These are phyloP conservation scores for Climacium dendroides DNA, from an alignment of 225 moss, liverwort and hornwort genomes.

Conservation along the genomic window DNA sequence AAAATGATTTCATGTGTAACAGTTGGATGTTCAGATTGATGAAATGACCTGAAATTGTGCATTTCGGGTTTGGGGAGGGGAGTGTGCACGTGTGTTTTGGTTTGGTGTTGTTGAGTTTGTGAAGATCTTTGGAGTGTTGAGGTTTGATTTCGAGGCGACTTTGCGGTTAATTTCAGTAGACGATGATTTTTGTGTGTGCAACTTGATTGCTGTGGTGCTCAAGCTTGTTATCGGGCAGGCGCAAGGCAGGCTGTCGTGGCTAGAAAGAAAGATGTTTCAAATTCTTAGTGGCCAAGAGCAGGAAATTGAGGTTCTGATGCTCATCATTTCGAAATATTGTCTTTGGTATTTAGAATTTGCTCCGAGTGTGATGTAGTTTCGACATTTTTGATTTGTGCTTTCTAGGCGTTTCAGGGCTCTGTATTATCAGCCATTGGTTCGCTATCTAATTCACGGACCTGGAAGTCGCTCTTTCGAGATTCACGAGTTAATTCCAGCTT, in stretches of 20 bases:
- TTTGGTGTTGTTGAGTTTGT: not conserved
- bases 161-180: not conserved
- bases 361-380: not conserved
- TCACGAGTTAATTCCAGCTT: not conserved
- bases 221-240: not conserved
- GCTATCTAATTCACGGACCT: not conserved
- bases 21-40: no score
- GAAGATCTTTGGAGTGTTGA: not conserved
- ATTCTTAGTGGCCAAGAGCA: not conserved
- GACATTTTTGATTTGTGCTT: not conserved
- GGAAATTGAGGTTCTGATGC: not conserved
- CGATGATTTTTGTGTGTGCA: not conserved
- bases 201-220: not conserved
- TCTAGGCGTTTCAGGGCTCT: not conserved
- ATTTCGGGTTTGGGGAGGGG: no score
- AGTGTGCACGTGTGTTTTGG: no score
- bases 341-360: not conserved
- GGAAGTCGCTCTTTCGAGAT: not conserved
- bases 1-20: no score
- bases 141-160: not conserved
- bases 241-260: no score
- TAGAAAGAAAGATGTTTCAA: not conserved
- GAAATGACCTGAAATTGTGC: no score
- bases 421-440: not conserved
- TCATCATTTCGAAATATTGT: not conserved